Conservation (phyloP, 148 eudicot genomes). For the Rhododendron ferrugineum region DNA sequence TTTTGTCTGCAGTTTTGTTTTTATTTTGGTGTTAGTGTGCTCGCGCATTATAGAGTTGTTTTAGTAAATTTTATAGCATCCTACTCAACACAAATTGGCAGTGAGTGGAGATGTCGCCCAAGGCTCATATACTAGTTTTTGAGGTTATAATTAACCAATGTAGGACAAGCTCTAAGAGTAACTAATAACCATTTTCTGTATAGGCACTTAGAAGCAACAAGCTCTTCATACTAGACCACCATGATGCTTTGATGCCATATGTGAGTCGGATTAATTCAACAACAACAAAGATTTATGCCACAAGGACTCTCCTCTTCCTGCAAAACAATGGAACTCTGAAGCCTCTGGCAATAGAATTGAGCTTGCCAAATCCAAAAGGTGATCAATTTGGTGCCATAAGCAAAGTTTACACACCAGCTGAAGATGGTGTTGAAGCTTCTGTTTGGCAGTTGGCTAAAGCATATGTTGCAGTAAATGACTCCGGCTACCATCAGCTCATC, state of each 20-base stretch:
- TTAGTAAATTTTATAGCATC: not conserved
- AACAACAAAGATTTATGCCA: conserved; percentile 16
- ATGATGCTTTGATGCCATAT: conserved; percentile 21
- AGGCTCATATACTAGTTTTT: not conserved
- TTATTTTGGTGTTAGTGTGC: not conserved
- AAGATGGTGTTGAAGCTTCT: conserved; percentile 21
- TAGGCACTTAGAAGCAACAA: conserved; percentile 10
- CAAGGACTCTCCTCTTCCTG: conserved; percentile 17
- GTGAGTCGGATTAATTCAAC: conserved; percentile 13
- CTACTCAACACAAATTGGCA: not conserved
- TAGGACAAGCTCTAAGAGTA: not conserved
- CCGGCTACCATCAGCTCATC: conserved; percentile 28
- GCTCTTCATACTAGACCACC: conserved; percentile 18
- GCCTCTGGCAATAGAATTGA: conserved; percentile 19
- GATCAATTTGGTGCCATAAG: conserved; percentile 17
- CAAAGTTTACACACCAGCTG: conserved; percentile 22
- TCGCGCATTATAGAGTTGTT: not conserved
- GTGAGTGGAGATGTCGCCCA: not conserved
- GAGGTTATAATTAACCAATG: not conserved
- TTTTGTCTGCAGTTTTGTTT: not conserved
- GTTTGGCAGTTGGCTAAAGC: conserved; percentile 38
- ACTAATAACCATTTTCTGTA: not conserved
- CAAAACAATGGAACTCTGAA: conserved; percentile 16
- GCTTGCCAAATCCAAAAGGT: conserved; percentile 19
- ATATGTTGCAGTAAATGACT: conserved; percentile 28